Base-by-base conservation (phyloP, 1,284 basidiomycete species). In the Puccinia brachypodii region DNA sequence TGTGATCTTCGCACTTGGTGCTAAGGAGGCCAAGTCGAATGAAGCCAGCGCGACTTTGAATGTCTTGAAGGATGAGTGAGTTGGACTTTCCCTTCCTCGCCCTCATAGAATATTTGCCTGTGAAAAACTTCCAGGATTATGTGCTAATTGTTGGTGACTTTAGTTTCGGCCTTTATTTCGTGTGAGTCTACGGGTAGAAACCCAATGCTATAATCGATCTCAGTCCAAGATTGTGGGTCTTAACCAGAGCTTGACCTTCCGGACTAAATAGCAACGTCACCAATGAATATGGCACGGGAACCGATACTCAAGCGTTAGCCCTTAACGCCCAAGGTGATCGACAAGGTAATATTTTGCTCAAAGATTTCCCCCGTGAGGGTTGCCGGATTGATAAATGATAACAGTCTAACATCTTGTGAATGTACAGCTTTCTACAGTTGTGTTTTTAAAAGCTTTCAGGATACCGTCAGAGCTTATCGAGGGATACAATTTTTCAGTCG, bases 291-390 rank as follows among this genome's bases (percentile, higher is more conserved):
- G 77, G 77, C 36, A 72, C 44, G 1, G 68, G 68, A 44, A 80
- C 77, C 38, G 66, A 80, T 47, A 80, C 68, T 25, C 77, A 80
- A 72, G 77, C 77, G 38, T 22, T 80, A 44, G 77, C 77, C 19
- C 47, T 80, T 36, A 80, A 47, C 6, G 66, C 68, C 2, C 25
- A 72, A 25, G 77, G 77, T 28, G 28, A 25, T 7, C 31, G 77
- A 72, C 77, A 80, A 72, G 77, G 77, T 80, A 58, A 38, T 25
- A 50, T 6, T 2, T 38, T n/a, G 13, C 4, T 22, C 11, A 31
- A 16, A 75, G 25, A 13, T 38, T 25, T n/a, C 28, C 13, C 3
- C 14, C 6, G 8, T 31, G 8, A 25, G 33, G 25, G 3, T 42
- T 53, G 11, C 50, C 22, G 33, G n/a, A 42, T 76, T 58, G 16